Percentiles rank a stretch among this genome's conserved stretches.
These are phyloP conservation scores for Aspergillus latus DNA, from an alignment of 2,329 filamentous ascomycete genomes.

Conservation along the genomic window DNA sequence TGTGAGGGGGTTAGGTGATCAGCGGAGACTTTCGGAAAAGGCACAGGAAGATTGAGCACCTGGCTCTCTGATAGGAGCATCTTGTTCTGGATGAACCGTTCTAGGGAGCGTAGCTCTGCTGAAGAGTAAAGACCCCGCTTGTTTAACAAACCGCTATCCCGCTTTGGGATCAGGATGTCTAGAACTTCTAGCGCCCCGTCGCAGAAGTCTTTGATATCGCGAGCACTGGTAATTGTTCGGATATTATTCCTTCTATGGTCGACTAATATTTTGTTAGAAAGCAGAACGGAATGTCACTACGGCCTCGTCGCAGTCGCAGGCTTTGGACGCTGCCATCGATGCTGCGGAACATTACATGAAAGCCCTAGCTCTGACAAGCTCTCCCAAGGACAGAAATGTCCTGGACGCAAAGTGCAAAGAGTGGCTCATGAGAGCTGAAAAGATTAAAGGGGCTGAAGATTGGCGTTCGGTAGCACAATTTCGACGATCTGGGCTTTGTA, in stretches of 20 bases:
- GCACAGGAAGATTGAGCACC: neutral
- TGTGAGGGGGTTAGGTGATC: conserved; percentile 13
- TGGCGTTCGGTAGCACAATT: conserved; percentile 30
- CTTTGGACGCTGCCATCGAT: conserved; percentile 71
- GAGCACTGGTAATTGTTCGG: conserved; percentile 32
- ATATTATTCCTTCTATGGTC: neutral
- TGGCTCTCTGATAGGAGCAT: conserved; percentile 14
- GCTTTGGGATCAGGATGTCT: conserved; percentile 29
- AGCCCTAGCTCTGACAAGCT: conserved; percentile 63
- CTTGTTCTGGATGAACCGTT: conserved; percentile 8
- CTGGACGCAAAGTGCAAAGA: conserved; percentile 68
- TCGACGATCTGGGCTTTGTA: conserved; percentile 37
- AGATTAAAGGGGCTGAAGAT: conserved; percentile 60
- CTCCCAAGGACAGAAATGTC: conserved; percentile 62
- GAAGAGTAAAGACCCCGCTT: conserved; percentile 12
- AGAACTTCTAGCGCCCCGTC: conserved; percentile 24
- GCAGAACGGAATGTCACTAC: conserved; percentile 54
- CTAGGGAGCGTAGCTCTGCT: conserved; percentile 9
- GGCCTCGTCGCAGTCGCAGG: conserved; percentile 59
- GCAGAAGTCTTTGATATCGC: conserved; percentile 29
- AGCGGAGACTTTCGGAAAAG: conserved; percentile 17
- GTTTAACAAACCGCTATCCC: conserved; percentile 12
- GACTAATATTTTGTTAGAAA: conserved; percentile 46
- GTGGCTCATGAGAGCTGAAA: conserved; percentile 70
- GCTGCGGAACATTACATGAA: conserved; percentile 81